Percentiles rank a stretch among this genome's conserved stretches.
Evolutionary conservation across 257 asterid genomes (phyloP).

Genomic region (Plectranthus barbatus): DNA sequence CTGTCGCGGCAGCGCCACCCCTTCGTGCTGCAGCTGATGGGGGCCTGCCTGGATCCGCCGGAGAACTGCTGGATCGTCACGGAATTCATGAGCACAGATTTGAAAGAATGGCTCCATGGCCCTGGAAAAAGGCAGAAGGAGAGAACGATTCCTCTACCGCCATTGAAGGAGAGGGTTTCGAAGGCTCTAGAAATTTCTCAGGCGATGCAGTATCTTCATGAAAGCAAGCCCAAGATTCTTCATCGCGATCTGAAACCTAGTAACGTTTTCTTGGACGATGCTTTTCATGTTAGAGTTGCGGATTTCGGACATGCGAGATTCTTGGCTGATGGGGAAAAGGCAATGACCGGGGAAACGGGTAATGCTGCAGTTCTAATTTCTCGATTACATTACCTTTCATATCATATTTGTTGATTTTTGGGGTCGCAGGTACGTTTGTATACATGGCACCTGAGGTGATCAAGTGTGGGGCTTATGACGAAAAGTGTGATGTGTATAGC

Average conservation of each 20-base stretch:
- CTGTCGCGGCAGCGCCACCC: conserved; percentile 66
- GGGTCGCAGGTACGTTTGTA: conserved; percentile 54
- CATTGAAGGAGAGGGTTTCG: conserved; percentile 38
- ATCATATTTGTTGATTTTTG: no score
- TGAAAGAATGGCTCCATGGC: conserved; percentile 69
- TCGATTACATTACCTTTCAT: background rate
- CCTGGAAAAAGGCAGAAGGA: conserved; percentile 45
- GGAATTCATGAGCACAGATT: conserved; percentile 35
- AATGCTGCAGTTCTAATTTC: background rate
- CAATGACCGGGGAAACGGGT: conserved; percentile 78
- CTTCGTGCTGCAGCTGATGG: conserved; percentile 59
- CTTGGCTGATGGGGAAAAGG: conserved; percentile 62
- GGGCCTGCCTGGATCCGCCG: conserved; percentile 63
- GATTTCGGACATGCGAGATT: conserved; percentile 80
- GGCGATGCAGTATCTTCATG: conserved; percentile 78
- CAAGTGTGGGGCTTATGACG: conserved; percentile 49
- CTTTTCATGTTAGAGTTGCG: conserved; percentile 57
- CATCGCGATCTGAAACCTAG: conserved; percentile 78
- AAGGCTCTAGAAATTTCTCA: conserved; percentile 61
- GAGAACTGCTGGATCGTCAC: conserved; percentile 63
- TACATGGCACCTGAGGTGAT: conserved; percentile 89
- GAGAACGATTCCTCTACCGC: conserved; percentile 39
- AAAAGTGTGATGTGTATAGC: conserved; percentile 73
- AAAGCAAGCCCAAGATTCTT: conserved; percentile 47
- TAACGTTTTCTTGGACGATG: conserved; percentile 59